phyloP scores from a whole-genome alignment of 441 rosid genomes.

The Pelargonium fulgidum region DNA sequence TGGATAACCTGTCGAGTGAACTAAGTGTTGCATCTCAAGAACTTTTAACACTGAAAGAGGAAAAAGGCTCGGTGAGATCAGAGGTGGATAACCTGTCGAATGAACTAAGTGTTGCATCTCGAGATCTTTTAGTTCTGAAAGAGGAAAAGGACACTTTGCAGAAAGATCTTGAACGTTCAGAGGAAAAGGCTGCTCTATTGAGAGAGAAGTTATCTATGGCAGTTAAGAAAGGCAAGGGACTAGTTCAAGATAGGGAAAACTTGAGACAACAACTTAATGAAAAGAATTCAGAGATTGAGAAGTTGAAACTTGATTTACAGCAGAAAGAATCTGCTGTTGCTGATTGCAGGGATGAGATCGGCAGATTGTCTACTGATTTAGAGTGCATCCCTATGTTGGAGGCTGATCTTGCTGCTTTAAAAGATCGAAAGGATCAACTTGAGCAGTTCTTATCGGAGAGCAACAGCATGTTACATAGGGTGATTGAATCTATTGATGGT shows the following conservation, averaged over 20 bases:
- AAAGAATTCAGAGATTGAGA: slow-evolving; percentile 59
- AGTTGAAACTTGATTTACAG: slow-evolving; percentile 54
- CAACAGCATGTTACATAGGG: slow-evolving; percentile 45
- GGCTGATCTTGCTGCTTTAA: slow-evolving; percentile 45
- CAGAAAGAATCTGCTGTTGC: slow-evolving; percentile 44
- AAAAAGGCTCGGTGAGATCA: background rate
- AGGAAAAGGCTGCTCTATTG: slow-evolving; percentile 68
- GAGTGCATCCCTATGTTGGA: slow-evolving; percentile 57
- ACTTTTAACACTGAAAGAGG: slow-evolving; percentile 4
- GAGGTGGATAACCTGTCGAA: slow-evolving; percentile 15
- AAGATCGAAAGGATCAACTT: slow-evolving; percentile 49
- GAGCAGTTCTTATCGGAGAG: slow-evolving; percentile 57
- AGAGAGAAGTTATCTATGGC: slow-evolving; percentile 89
- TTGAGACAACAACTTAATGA: slow-evolving; percentile 58
- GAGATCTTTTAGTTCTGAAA: slow-evolving; percentile 21
- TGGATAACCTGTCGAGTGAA: slow-evolving; percentile 10
- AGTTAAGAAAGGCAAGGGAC: slow-evolving; percentile 92
- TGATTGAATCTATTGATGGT: slow-evolving; percentile 44
- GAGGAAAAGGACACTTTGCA: slow-evolving; percentile 52
- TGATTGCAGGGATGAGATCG: slow-evolving; percentile 49
- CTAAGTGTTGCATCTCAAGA: slow-evolving; percentile 10
- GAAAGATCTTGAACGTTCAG: slow-evolving; percentile 65
- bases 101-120: slow-evolving; percentile 9
- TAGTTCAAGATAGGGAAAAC: slow-evolving; percentile 81
- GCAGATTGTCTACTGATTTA: slow-evolving; percentile 42